Evolutionary conservation across 2,329 filamentous ascomycete genomes (phyloP).

Genomic region (Didymella pomorum): DNA sequence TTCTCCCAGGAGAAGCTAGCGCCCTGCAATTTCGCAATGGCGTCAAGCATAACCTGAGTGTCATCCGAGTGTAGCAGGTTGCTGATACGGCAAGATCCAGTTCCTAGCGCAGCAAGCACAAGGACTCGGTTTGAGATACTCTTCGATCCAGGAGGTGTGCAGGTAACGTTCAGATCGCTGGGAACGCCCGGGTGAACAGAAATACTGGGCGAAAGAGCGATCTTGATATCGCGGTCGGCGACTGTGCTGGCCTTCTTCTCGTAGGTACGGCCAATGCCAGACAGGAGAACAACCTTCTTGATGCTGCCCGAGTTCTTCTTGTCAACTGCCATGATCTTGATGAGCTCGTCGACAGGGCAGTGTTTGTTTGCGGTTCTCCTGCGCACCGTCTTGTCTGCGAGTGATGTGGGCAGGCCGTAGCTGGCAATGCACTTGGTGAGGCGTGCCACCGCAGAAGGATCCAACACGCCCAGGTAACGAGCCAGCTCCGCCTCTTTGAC

Average conservation of each 20-base stretch:
- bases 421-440: conserved; percentile 93
- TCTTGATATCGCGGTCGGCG: conserved; percentile 81
- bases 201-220: conserved; percentile 82
- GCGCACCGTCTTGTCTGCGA: conserved; percentile 82
- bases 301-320: conserved; percentile 97
- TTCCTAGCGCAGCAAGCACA: conserved; percentile 88
- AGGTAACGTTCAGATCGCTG: conserved; percentile 70
- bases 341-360: conserved; percentile 84
- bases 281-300: conserved; percentile 95
- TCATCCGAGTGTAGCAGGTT: conserved; percentile 97
- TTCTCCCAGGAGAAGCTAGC: conserved; percentile 94
- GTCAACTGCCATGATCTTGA: conserved; percentile 95
- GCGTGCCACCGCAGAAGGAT: conserved; percentile 85
- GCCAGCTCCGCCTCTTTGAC: conserved; percentile 96
- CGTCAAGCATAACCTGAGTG: conserved; percentile 95
- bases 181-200: conserved; percentile 77
- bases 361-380: conserved; percentile 84
- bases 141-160: conserved; percentile 93
- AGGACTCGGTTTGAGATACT: conserved; percentile 96
- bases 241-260: conserved; percentile 90
- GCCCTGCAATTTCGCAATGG: conserved; percentile 83
- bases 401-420: conserved; percentile 86
- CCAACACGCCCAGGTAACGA: conserved; percentile 84
- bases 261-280: conserved; percentile 85
- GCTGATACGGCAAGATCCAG: conserved; percentile 84